A percentile compares a stretch with the other conserved stretches of the same genome.
Evolutionary conservation across 2,329 filamentous ascomycete species (phyloP).

Genomic region (Coniochaeta sp.): DNA sequence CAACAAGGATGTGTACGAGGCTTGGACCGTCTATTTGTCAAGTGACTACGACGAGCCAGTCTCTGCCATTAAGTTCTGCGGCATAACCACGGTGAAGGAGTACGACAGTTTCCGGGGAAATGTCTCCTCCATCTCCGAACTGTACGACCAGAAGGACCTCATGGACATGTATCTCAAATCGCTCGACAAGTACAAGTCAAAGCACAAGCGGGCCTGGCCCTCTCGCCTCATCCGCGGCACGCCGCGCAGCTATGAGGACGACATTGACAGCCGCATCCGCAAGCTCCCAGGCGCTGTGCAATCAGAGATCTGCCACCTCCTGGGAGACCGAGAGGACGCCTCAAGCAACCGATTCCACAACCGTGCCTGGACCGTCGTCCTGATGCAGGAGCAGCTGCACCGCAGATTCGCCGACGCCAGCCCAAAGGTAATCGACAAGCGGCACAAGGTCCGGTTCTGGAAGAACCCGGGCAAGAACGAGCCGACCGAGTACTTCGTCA

Average conservation of each 20-base stretch:
- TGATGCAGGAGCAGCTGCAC: conserved; percentile 15
- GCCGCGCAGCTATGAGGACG: conserved; percentile 16
- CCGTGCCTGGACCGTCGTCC: conserved; percentile 17
- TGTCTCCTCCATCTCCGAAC: conserved; percentile 3
- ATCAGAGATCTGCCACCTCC: conserved; percentile 12
- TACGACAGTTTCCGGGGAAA: conserved; percentile 3
- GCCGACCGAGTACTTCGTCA: conserved; percentile 12
- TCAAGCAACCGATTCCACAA: conserved; percentile 14
- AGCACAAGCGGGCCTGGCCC: conserved; percentile 12
- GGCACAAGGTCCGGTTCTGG: conserved; percentile 14
- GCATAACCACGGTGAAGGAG: conserved; percentile 7
- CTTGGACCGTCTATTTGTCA: conserved; percentile 13
- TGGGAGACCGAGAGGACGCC: conserved; percentile 10
- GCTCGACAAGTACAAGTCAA: conserved; percentile 12
- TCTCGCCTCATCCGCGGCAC: conserved; percentile 12
- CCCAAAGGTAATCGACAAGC: conserved; percentile 11
- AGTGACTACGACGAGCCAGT: conserved; percentile 6
- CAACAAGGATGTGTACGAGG: conserved; percentile 17
- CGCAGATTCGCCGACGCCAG: conserved; percentile 14
- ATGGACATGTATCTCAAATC: conserved; percentile 13
- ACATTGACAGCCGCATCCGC: conserved; percentile 16
- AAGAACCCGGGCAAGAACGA: conserved; percentile 11
- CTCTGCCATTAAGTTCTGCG: conserved; percentile 10
- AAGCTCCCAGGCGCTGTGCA: conserved; percentile 11
- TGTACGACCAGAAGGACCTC: conserved; percentile 15